Evolutionary conservation across 140 eudicot genomes (phyloP), one percentile per base, ranked within the genome.

Genomic region (Cichorium intybus): DNA sequence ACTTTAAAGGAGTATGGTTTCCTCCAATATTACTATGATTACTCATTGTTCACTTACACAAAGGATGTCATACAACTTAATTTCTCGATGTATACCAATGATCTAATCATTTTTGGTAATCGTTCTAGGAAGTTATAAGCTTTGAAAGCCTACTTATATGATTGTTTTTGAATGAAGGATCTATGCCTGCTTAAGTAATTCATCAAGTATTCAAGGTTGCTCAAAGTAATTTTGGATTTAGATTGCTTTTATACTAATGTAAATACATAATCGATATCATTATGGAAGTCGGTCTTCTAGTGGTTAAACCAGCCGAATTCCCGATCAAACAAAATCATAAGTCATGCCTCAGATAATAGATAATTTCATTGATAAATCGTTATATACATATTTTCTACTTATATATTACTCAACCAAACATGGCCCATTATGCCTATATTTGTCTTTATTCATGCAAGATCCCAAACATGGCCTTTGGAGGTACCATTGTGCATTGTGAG

Each of bases 41-140:
- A 77, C 35, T 64, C 66, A 0, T 12, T 77, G 1, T 77, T 71
- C 61, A 29, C 52, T 17, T 24, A 17, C 26, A 4, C 33, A 22
- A 15, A 29, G 3, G 68, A 35, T 5, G 10, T 0, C 11, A 17
- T 16, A 4, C 69, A 55, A 1, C 10, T 57, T 3, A 28, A 53
- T 70, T 53, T 71, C 18, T 37, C 64, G 3, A 69, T 77, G 0
- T 77, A 71, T 35, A 70, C 64, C n/a, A 72, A 69, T 64, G 82
- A 77, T 27, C 21, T 77, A 6, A 24, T 77, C 11, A 45, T 77
- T 21, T 41, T 57, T 24, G 69, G 68, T 0, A 64, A 64, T 55
- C 27, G 55, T 53, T 20, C 7, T 3, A 51, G 11, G 9, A 56
- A 61, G 2, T 3, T 76, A 7, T 0, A 6, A 1, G 5, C 1